Conservation (phyloP, 2,329 filamentous ascomycete genomes). For the Ceratocystiopsis minuta region DNA sequence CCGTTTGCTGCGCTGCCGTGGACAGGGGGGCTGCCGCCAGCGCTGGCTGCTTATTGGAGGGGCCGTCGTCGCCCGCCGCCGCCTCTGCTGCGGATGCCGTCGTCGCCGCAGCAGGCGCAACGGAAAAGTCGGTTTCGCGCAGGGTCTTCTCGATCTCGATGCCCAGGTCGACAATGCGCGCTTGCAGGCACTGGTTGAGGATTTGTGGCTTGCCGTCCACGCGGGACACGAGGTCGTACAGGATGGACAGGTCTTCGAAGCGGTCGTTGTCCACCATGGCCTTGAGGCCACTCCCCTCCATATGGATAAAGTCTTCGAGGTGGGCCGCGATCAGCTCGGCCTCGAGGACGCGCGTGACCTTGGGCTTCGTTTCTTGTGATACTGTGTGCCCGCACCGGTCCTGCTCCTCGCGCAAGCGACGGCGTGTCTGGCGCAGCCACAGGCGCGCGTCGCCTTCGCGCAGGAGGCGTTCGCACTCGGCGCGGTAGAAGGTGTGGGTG, state of each 20-base stretch:
- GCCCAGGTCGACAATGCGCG: constrained; percentile 62
- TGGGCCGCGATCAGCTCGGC: constrained; percentile 61
- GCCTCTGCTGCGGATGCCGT: background rate
- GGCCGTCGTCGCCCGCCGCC: constrained; percentile 15
- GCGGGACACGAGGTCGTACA: constrained; percentile 62
- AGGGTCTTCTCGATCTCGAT: constrained; percentile 59
- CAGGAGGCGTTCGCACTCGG: constrained; percentile 58
- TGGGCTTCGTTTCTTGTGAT: constrained; percentile 50
- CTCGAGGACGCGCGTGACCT: constrained; percentile 63
- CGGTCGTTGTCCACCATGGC: constrained; percentile 88
- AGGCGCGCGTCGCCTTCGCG: constrained; percentile 61
- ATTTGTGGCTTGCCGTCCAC: constrained; percentile 59
- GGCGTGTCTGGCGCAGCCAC: constrained; percentile 62
- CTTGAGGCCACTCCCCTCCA: constrained; percentile 69
- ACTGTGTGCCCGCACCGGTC: constrained; percentile 72
- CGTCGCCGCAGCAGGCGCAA: constrained; percentile 22
- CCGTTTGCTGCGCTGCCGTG: constrained; percentile 59
- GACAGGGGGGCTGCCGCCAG: constrained; percentile 19
- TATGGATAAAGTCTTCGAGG: constrained; percentile 61
- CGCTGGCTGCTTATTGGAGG: background rate
- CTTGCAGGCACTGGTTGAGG: constrained; percentile 52
- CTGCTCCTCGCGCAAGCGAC: constrained; percentile 61
- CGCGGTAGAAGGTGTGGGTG: constrained; percentile 55
- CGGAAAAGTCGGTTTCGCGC: constrained; percentile 35
- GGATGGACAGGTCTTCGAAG: constrained; percentile 55